Evolutionary conservation across 345 rosid genomes (phyloP), one percentile per base, ranked within the genome.

Genomic region (Syzygium grande): DNA sequence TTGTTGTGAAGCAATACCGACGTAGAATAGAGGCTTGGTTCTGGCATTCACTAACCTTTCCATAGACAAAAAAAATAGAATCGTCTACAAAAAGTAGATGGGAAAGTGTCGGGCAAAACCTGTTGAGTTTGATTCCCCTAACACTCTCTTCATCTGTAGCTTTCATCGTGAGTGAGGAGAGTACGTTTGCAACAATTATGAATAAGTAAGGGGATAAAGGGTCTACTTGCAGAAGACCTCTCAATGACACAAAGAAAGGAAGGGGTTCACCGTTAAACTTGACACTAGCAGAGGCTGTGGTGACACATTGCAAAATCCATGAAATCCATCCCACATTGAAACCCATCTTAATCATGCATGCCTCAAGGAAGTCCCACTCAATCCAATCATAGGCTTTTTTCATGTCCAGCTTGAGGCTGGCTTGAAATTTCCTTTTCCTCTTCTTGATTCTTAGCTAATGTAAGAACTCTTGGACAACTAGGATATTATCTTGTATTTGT

Each of bases 331-430:
- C 21, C 22, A 11, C 25, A 21, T 10, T 3, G 2, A 55, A 55
- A 55, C 58, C 4, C 13, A 23, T 23, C n/a, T 23, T 56, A 3
- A 56, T 23, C n/a, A 10, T 56, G 23, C 9, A 56, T 22, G 61
- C n/a, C 25, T 56, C 2, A 22, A 23, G n/a, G 61, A 0, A 56
- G 25, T 56, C n/a, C 6, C n/a, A 56, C 0, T 23, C 0, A 9
- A 56, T 25, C 25, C n/a, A 9, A 56, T 56, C 61, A 56, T 56
- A 9, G 25, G 61, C 13, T 56, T 56, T 56, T 27, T 56, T 56
- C 61, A 56, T 56, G 61, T 56, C n/a, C 5, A 56, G 12, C 13
- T 56, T 56, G 9, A 56, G n/a, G 23, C 23, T 56, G 27, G n/a
- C 11, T 11, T 23, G 61, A 56, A 56, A 56, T 22, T n/a, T 56